Percentiles rank a stretch among this genome's conserved stretches.
Conservation (phyloP, 2,329 filamentous ascomycete species). For the Tolypocladium ophioglossoides region DNA sequence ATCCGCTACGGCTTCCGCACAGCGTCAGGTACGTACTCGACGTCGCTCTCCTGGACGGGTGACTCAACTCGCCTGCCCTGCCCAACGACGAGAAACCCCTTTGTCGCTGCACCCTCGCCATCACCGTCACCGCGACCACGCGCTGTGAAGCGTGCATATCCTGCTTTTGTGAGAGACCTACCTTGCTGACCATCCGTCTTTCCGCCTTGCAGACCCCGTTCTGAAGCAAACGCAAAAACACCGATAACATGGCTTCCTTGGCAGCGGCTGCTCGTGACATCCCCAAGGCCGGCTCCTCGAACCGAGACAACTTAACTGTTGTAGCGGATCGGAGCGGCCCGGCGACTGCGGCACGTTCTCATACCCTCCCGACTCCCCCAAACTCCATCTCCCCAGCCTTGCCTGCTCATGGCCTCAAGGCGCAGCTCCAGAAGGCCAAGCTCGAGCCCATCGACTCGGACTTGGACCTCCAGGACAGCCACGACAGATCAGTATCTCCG, state of each 20-base stretch:
- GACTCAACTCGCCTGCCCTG: constrained; percentile 10
- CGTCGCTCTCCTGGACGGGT: constrained; percentile 4
- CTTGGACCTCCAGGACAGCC: constrained; percentile 64
- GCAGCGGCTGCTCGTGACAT: constrained; percentile 59
- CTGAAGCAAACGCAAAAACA: constrained; percentile 29
- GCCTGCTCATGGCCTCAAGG: constrained; percentile 68
- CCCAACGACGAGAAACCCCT: constrained; percentile 1
- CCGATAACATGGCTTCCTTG: constrained; percentile 51
- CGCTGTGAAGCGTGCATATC: background rate
- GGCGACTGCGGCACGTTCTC: constrained; percentile 47
- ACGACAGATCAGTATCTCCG: constrained; percentile 31
- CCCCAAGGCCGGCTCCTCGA: constrained; percentile 42
- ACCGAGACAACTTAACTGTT: constrained; percentile 63
- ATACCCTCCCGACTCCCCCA: constrained; percentile 76
- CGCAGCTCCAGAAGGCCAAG: constrained; percentile 49
- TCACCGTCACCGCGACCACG: background rate
- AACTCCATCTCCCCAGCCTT: constrained; percentile 90
- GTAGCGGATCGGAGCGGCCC: constrained; percentile 57
- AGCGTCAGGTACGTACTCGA: constrained; percentile 19
- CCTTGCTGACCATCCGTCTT: background rate
- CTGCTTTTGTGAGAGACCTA: background rate
- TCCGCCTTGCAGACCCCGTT: constrained; percentile 24
- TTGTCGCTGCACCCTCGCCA: background rate
- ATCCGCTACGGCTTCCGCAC: constrained; percentile 16
- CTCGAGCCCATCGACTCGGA: constrained; percentile 71